Base-by-base conservation (phyloP, 495 filamentous ascomycete genomes). In the Umbilicaria muhlenbergii region DNA sequence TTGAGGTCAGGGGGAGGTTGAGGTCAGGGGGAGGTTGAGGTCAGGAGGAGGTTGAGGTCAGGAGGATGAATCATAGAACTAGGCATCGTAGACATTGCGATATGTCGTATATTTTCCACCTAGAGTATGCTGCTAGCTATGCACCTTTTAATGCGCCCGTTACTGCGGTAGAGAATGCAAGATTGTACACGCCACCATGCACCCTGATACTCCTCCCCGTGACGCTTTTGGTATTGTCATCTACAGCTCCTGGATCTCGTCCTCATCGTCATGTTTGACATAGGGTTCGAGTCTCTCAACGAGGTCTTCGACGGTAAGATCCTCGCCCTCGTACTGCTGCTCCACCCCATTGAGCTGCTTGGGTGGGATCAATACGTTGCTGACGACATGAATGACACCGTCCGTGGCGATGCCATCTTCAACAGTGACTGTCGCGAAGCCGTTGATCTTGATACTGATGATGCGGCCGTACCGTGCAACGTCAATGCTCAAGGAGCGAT, bases 331-430 rank as follows among this genome's bases (percentile, higher is more conserved):
- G 50, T 63, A 66, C 15, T 59, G 54, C 34, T 54, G 47, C 5
- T 36, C 39, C 36, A 41, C 50, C 14, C 57, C 53, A 32, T 58
- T 63, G 21, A 67, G 50, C 36, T 69, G 71, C 57, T 66, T 71
- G 5, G 84, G 84, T 51, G 86, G 86, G 52, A 93, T 74, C 44
- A 93, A 57, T 1, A 93, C 76, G 38, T 65, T 65, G 36, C 66
- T 62, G 7, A 88, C 61, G 34, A 85, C 75, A 48, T 93, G 86
- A 28, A 89, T 64, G 28, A 83, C 80, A 32, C 87, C 86, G 61
- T 92, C 80, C 24, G 56, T 64, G 1, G 77, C 79, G 36, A 86
- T 52, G 8, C 70, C 78, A 59, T 93, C 83, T 54, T 73, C 59
- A 15, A 81, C 57, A 2, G 62, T 60, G 3, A 89, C 76, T 6